Base-by-base conservation (phyloP, 2,329 filamentous ascomycete species). In the Penicillium frequentans region DNA sequence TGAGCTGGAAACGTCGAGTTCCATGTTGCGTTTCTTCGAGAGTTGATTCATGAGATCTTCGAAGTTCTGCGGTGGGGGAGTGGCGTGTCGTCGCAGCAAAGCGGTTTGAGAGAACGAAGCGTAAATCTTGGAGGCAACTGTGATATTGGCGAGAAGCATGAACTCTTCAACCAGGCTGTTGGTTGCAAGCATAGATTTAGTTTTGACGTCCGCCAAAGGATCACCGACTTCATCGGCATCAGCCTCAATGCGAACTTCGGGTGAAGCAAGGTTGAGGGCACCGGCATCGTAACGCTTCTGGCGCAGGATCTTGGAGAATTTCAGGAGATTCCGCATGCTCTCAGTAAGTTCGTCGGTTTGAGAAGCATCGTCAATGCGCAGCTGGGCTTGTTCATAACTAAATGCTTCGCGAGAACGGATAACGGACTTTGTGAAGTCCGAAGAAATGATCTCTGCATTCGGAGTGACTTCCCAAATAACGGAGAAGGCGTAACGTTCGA, bases 91-190 rank as follows among this genome's bases (percentile, higher is more conserved):
- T 61, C 93, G 90, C 16, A 99, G 86, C 67, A 99, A 87, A 49
- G 95, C 95, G 0, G 93, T 98, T 75, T 99, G 93, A 0, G 95
- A 93, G 76, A 97, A 98, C 3, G 92, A 87, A 49, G 90, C 85
- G 78, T 96, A 91, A 70, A 96, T 96, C 74, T 91, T 93, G 64
- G 87, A 84, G 7, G 93, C 95, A 29, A 99, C 96, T 65, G 89
- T 93, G 70, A 91, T 92, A 78, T 99, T 99, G 81, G 95, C 96
- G 73, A 98, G 90, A 70, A 99, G 82, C 95, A 99, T 99, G 82
- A 99, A 98, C 73, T 99, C 95, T 73, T 99, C 95, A 27, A 99
- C 96, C 5, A 99, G 85, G 23, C 93, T 97, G 79, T 98, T 99
- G 52, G 95, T 99, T 70, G 95, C 93, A 37, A 99, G 86, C 51